These are phyloP conservation scores for Celoporthe dispersa DNA, from an alignment of 2,329 filamentous ascomycete genomes.

Conservation along the genomic window DNA sequence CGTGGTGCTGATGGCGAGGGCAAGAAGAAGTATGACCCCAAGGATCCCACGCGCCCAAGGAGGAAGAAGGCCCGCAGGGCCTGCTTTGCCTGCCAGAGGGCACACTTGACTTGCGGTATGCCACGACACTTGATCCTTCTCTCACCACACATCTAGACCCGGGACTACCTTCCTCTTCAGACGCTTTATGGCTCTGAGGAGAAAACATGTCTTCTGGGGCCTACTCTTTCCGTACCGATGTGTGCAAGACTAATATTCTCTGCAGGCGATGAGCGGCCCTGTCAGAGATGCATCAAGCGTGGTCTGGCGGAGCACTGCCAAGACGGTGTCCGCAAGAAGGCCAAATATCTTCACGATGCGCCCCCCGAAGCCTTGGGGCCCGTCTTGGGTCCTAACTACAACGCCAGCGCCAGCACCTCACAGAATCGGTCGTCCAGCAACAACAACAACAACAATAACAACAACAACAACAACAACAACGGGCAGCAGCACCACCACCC, in stretches of 20 bases:
- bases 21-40: conserved; percentile 77
- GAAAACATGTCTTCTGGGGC: background rate
- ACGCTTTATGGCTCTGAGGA: background rate
- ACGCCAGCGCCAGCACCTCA: conserved; percentile 63
- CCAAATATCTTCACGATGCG: conserved; percentile 97
- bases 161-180: background rate
- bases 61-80: conserved; percentile 95
- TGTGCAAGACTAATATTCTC: conserved; percentile 35
- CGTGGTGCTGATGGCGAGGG: conserved; percentile 53
- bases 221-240: background rate
- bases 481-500: conserved; percentile 44
- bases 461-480: background rate
- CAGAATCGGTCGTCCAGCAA: conserved; percentile 49
- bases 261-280: conserved; percentile 91
- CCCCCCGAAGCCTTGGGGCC: conserved; percentile 86
- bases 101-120: conserved; percentile 98
- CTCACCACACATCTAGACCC: background rate
- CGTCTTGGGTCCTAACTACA: conserved; percentile 76
- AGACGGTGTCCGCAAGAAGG: conserved; percentile 97
- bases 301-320: conserved; percentile 89
- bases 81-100: conserved; percentile 95
- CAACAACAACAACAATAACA: background rate
- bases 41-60: conserved; percentile 86
- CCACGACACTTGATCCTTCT: conserved; percentile 36
- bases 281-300: conserved; percentile 90